Evolutionary conservation across 108 stramenopile genomes (phyloP), one percentile per base, ranked within the genome.

Genomic region (Nitzschia inconspicua): DNA sequence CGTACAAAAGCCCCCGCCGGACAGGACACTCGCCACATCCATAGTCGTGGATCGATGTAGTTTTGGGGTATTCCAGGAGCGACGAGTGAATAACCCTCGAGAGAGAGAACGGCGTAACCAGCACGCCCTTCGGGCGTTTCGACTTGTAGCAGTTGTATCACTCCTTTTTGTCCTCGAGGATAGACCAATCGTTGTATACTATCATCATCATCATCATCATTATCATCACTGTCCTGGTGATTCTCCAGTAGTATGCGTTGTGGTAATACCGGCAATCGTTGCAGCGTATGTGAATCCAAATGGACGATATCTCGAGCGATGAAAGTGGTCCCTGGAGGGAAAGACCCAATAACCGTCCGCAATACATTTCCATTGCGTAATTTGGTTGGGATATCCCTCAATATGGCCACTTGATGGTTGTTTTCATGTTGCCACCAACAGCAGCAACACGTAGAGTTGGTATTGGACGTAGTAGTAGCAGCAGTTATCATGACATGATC

Each of bases 1-100:
- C 94, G 68, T 20, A 95, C 76, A 57, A 62, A 80, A 10, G 94
- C 94, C 1, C 90, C 94, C 32, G 78, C 85, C 1, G 75, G 76
- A 62, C 85, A 95, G 3, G 78, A 66, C 9, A 89, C 78, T 47
- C 79, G 35, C 84, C 84, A 89, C 4, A 72, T 35, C 83, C 83
- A 89, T n/a, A n/a, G n/a, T n/a, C n/a, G n/a, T n/a, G n/a, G n/a
- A n/a, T n/a, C n/a, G n/a, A n/a, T n/a, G 39, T 73, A 85, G 2
- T 25, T 20, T 27, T 61, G 20, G 0, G 76, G 83, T n/a, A 71
- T 27, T 36, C 88, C 88, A 2, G 84, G 85, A 54, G 57, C 62
- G 6, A 84, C 25, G 19, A 78, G 57, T n/a, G 76, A 63, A 49
- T 85, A 86, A 29, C 74, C 67, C 64, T 89, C 75, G 3, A 79